Percentiles rank a stretch among this genome's conserved stretches.
Conservation (phyloP, 2,329 filamentous ascomycete genomes). For the Cladosporium sp. region DNA sequence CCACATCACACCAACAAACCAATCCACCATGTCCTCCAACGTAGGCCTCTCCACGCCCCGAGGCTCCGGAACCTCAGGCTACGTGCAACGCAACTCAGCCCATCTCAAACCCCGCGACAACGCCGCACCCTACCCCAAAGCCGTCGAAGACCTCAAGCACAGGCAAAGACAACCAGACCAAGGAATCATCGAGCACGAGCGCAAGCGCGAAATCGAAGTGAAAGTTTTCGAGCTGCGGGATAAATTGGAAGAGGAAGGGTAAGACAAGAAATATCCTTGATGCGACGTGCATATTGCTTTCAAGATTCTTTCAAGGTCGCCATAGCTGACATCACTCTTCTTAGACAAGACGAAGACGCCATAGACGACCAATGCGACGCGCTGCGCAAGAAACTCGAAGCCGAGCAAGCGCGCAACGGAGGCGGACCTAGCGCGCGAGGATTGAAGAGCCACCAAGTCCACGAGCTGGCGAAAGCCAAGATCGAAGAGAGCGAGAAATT, state of each 20-base stretch:
- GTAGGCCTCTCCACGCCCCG: constrained; percentile 92
- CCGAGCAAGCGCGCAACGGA: constrained; percentile 50
- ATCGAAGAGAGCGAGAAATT: constrained; percentile 90
- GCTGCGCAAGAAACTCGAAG: constrained; percentile 60
- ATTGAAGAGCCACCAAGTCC: constrained; percentile 89
- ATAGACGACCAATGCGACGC: constrained; percentile 74
- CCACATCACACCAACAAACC: not conserved
- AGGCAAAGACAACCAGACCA: constrained; percentile 80
- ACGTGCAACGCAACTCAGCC: constrained; percentile 93
- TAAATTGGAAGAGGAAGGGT: constrained; percentile 82
- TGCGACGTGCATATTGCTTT: too few species aligned
- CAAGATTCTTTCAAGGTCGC: not conserved
- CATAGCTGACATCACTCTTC: not conserved
- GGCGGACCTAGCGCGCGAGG: constrained; percentile 45
- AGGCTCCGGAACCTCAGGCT: constrained; percentile 93
- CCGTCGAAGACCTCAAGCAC: constrained; percentile 66
- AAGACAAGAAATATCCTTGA: too few species aligned
- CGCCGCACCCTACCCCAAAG: constrained; percentile 64
- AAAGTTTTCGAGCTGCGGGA: constrained; percentile 89
- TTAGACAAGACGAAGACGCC: constrained; percentile 77
- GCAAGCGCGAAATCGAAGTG: constrained; percentile 85
- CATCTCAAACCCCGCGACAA: constrained; percentile 81
- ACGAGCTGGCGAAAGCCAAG: constrained; percentile 94
- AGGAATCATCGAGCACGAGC: constrained; percentile 90
- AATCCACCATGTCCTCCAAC: constrained; percentile 79